These are phyloP conservation scores for Juglanconis oblonga DNA, from an alignment of 2,329 filamentous ascomycete genomes.

Conservation along the genomic window DNA sequence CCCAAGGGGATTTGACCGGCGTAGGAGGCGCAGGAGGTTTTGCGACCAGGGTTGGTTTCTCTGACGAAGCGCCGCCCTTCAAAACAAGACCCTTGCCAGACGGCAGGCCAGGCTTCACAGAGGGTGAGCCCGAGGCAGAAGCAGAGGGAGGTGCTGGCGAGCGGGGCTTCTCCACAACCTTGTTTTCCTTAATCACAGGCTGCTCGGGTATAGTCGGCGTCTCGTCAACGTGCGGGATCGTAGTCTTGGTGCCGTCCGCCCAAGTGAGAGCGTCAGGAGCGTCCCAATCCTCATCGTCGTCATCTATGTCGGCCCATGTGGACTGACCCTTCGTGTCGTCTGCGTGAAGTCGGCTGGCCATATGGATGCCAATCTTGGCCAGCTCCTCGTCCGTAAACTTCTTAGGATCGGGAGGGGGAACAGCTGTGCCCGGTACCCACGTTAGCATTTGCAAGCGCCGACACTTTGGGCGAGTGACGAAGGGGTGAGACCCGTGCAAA, in stretches of 20 bases:
- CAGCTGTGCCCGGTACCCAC: slow-evolving; percentile 41
- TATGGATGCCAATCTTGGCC: slow-evolving; percentile 81
- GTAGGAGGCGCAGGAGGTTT: slow-evolving; percentile 66
- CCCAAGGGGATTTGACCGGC: slow-evolving; percentile 89
- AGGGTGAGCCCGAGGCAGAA: slow-evolving; percentile 35
- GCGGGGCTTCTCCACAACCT: slow-evolving; percentile 40
- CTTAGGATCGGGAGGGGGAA: slow-evolving; percentile 67
- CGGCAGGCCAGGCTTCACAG: slow-evolving; percentile 42
- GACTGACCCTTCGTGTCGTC: slow-evolving; percentile 72
- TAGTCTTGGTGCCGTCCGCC: slow-evolving; percentile 84
- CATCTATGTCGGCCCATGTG: slow-evolving; percentile 73
- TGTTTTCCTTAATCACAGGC: slow-evolving; percentile 24
- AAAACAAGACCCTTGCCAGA: slow-evolving; percentile 62
- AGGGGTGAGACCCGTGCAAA: slow-evolving; percentile 16
- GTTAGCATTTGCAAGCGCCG: background rate
- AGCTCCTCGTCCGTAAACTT: slow-evolving; percentile 85
- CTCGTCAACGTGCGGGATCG: slow-evolving; percentile 63
- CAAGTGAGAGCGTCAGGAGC: slow-evolving; percentile 81
- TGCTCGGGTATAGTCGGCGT: slow-evolving; percentile 20
- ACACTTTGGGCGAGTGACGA: background rate
- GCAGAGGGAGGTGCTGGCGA: slow-evolving; percentile 26
- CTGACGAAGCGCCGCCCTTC: slow-evolving; percentile 55
- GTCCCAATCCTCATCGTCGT: slow-evolving; percentile 87
- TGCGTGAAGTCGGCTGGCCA: slow-evolving; percentile 73
- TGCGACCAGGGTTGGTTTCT: slow-evolving; percentile 70